Evolutionary conservation across 257 asterid species (phyloP).

Genomic region (Coffea canephora): DNA sequence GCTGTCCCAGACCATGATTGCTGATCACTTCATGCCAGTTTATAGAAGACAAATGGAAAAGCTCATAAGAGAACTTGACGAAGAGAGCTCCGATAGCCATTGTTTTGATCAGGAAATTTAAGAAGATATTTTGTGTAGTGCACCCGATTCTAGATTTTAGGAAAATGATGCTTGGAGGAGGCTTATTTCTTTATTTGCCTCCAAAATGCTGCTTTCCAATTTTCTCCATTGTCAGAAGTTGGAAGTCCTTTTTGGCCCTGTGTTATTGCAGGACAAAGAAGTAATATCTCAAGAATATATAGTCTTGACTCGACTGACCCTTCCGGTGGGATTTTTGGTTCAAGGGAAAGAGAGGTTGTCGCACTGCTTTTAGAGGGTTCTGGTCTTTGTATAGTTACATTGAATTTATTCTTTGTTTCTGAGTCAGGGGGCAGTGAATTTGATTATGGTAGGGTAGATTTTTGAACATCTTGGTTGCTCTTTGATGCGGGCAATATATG

Average conservation of each 20-base stretch:
- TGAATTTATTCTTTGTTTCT: neutral
- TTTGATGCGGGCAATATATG: neutral
- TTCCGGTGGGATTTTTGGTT: neutral
- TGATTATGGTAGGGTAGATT: neutral
- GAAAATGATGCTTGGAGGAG: neutral
- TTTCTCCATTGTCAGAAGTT: neutral
- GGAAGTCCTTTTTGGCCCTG: neutral
- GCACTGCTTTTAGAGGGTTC: neutral
- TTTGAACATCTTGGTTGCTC: neutral
- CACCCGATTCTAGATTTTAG: neutral
- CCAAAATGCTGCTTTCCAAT: slow-evolving; percentile 12
- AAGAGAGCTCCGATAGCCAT: slow-evolving; percentile 30
- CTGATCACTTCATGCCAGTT: slow-evolving; percentile 94
- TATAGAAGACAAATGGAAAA: slow-evolving; percentile 80
- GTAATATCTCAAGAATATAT: neutral
- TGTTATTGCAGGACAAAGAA: neutral
- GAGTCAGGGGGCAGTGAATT: neutral
- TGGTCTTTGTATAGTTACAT: neutral
- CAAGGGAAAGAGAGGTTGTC: neutral
- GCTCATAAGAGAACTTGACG: slow-evolving; percentile 62
- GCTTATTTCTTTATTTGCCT: neutral
- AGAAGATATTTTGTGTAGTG: slow-evolving; percentile 15
- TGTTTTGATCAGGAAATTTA: slow-evolving; percentile 21
- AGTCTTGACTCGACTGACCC: neutral
- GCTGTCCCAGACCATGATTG: slow-evolving; percentile 85